Evolutionary conservation across 2,329 filamentous ascomycete species (phyloP), one percentile per base, ranked within the genome.

Genomic region (Botrytis aclada): DNA sequence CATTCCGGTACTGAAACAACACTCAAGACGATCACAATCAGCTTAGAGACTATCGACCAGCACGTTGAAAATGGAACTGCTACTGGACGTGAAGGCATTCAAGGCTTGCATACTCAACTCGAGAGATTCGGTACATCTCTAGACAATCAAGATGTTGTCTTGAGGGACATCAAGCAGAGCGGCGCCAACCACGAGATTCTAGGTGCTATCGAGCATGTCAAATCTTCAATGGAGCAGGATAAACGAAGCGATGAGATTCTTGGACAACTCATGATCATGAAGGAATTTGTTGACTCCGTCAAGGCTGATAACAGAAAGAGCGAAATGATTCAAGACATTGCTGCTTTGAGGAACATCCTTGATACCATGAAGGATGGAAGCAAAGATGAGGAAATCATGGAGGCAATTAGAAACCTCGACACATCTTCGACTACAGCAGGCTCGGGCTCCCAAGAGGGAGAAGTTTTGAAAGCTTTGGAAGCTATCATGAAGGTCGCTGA

Each of bases 11-110:
- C 63, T 12, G 39, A 72, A 43, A 60, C 71, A 47, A 66, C 64
- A 16, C 66, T 74, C 9, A 73, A 70, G 58, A 69, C 71, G 6
- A 39, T 74, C 29, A 51, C 71, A 4, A 43, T 69, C 20, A 73
- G 65, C 22, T 51, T 74, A n/a, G 65, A 74, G 51, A 58, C 43
- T n/a, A 43, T 71, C 20, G 69, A 65, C 32, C 51, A 51, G 25
- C 62, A 67, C 14, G 61, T 67, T 39, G 43, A 47, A n/a, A 47
- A 71, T 43, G 69, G 69, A 56, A 69, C 64, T 16, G 51, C 64
- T 43, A 47, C 63, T 39, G 45, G 66, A 41, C 63, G 34, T 32
- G 71, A 72, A 67, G 69, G 56, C 16, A n/a, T 56, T 32, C 43
- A 64, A 41, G 41, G 51, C 32, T 70, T 70, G 34, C 18, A 61